phyloP scores from a whole-genome alignment of 805 yeast species.

The Diddensiella transvaalensis region DNA sequence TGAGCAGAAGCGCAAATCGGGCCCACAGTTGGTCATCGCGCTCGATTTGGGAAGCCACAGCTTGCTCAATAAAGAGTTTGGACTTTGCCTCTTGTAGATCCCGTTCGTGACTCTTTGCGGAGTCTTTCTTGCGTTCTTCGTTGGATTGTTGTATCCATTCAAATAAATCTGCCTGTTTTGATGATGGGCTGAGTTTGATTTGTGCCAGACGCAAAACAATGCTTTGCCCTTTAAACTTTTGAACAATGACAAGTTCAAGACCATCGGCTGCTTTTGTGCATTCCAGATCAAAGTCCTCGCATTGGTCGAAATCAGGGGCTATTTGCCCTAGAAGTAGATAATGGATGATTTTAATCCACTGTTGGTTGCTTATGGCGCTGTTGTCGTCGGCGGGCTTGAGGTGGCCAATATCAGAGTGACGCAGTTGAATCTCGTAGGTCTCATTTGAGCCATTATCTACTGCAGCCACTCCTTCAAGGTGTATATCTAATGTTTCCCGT shows the following conservation, averaged over 20 bases:
- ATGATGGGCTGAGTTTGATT: neutral
- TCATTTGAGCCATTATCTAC: too few species aligned
- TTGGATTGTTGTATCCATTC: neutral
- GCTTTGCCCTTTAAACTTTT: neutral
- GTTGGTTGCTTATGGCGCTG: neutral
- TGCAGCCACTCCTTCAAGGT: too few species aligned
- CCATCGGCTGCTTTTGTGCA: neutral
- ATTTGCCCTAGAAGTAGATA: neutral
- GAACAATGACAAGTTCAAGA: neutral
- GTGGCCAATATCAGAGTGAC: too few species aligned
- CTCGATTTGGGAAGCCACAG: constrained; percentile 16
- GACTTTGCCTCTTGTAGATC: constrained; percentile 5
- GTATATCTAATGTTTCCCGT: too few species aligned
- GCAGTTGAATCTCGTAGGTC: too few species aligned
- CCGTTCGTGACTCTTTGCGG: neutral
- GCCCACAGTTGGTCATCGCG: constrained; percentile 18
- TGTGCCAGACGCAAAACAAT: neutral
- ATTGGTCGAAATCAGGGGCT: neutral
- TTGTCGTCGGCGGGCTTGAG: neutral
- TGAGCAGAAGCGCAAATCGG: constrained; percentile 15
- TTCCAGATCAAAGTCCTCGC: neutral
- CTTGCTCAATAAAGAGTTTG: constrained; percentile 13
- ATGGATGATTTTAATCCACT: neutral
- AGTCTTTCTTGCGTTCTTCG: neutral
- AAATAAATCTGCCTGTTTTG: neutral